phyloP scores from a whole-genome alignment of 257 asterid species.

The Penstemon davidsonii region DNA sequence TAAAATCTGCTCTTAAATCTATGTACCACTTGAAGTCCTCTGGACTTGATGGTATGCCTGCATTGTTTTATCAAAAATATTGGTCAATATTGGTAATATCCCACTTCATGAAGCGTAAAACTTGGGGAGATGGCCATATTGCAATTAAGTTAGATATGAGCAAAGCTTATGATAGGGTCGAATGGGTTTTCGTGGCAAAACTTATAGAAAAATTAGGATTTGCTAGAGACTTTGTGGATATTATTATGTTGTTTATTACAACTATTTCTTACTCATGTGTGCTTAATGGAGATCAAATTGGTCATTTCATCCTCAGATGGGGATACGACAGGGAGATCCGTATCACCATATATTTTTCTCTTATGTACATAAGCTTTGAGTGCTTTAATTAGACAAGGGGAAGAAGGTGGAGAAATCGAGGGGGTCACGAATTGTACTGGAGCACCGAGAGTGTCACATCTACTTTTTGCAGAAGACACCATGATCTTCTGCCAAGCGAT shows the following conservation, averaged over 20 bases:
- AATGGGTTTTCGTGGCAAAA: background rate
- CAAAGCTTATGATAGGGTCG: background rate
- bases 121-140: background rate
- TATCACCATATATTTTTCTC: background rate
- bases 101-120: background rate
- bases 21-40: no score
- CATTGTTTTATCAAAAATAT: no score
- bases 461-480: background rate
- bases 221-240: background rate
- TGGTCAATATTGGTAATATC: background rate
- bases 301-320: background rate
- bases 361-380: background rate
- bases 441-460: background rate
- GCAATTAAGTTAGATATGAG: background rate
- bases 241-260: background rate
- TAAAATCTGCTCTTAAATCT: no score
- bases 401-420: background rate
- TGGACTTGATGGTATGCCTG: no score
- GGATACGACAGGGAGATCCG: background rate
- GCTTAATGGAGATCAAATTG: background rate
- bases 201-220: background rate
- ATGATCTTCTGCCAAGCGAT: background rate
- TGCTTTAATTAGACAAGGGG: background rate
- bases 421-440: background rate
- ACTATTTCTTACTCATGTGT: background rate